Base-by-base conservation (phyloP, 2,329 filamentous ascomycete genomes). In the Ophiocordyceps robertsii region DNA sequence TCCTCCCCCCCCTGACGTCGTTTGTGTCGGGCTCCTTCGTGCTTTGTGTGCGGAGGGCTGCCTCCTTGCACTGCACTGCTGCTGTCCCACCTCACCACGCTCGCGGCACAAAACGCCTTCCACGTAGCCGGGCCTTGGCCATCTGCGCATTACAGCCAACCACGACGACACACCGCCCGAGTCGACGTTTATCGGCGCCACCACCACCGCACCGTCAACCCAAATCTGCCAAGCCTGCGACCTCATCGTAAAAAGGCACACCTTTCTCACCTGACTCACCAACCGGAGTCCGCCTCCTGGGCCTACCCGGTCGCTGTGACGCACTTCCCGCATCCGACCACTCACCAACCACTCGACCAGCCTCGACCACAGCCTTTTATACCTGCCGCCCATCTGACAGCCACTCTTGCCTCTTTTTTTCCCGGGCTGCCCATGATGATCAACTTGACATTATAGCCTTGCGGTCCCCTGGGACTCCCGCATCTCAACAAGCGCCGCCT, bases 401-500 rank as follows among this genome's bases (percentile, higher is more conserved):
- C 24, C 24, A 9, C 24, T 17, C 14, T n/a, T 33, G 19, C 19
- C 38, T 44, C 43, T 39, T 37, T 41, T 44, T 24, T 42, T 43
- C 41, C 46, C 49, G 42, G 41, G 46, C 50, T 48, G 30, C 56
- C 51, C 50, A 63, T 47, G 45, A 63, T 63, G 60, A 58, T 50
- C 44, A 51, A 47, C 47, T 42, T 46, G 44, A 51, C 50, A 38
- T 63, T 63, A 63, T 63, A 63, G 53, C 60, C 57, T 43, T 29
- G 50, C 52, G 42, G 60, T 63, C 60, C 60, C 57, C 53, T 59
- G 59, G 60, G 60, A 62, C 59, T 56, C 50, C 47, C 19, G 41
- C 29, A 38, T 45, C 47, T 37, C 40, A 17, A 11, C 43, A 42
- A 47, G 45, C 35, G 39, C 41, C 46, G 42, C 40, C 42, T 41